phyloP scores from a whole-genome alignment of 2,329 filamentous ascomycete species.

The Lecanicillium sp. region DNA sequence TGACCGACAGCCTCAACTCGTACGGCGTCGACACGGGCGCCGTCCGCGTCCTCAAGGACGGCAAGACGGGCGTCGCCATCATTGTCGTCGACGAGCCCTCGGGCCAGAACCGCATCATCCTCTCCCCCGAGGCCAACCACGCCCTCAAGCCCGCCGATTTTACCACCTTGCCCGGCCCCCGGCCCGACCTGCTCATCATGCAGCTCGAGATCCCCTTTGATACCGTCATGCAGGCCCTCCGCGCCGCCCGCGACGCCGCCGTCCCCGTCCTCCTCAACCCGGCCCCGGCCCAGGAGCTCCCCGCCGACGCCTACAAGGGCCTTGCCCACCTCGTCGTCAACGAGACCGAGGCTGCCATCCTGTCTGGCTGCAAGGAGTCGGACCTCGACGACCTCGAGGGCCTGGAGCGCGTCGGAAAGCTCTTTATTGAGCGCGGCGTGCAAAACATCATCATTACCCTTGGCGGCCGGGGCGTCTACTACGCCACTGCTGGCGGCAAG shows the following conservation, averaged over 20 bases:
- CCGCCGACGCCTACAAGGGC: conserved; percentile 54
- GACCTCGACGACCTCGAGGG: conserved; percentile 40
- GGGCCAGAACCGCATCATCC: conserved; percentile 70
- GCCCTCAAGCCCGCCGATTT: conserved; percentile 30
- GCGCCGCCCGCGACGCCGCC: conserved; percentile 34
- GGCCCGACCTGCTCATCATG: conserved; percentile 61
- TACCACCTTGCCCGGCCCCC: conserved; percentile 21
- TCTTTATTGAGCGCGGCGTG: conserved; percentile 65
- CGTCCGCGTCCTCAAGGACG: conserved; percentile 34
- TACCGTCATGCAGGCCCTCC: conserved; percentile 56
- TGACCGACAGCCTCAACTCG: conserved; percentile 49
- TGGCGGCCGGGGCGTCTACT: conserved; percentile 72
- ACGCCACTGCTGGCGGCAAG: conserved; percentile 34
- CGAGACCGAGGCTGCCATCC: conserved; percentile 76
- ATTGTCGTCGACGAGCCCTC: conserved; percentile 68
- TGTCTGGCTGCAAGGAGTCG: conserved; percentile 48
- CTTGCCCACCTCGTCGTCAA: conserved; percentile 81
- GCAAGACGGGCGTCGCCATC: conserved; percentile 62
- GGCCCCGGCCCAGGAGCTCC: conserved; percentile 66
- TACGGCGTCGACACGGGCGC: conserved; percentile 56
- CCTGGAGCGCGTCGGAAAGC: conserved; percentile 38
- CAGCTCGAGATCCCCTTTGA: conserved; percentile 69
- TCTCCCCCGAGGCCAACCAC: conserved; percentile 65
- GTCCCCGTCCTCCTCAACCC: conserved; percentile 76
- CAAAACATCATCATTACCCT: conserved; percentile 76